Conservation (phyloP, 805 yeast genomes). For the Metschnikowia baotianmanensis region DNA sequence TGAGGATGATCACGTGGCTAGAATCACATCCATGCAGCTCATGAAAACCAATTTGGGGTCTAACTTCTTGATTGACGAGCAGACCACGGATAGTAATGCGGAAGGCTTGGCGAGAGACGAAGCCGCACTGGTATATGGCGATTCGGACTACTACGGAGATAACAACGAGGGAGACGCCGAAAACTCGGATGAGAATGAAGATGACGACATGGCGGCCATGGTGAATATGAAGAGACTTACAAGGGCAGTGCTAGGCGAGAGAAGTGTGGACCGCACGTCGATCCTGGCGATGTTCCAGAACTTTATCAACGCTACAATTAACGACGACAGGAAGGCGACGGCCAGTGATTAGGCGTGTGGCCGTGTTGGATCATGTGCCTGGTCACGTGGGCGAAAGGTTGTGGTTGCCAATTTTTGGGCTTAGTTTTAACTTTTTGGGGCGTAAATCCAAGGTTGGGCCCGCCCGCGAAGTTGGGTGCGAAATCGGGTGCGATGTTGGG, state of each 20-base stretch:
- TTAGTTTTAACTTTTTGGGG: background rate
- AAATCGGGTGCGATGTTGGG: too few species aligned
- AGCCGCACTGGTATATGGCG: background rate
- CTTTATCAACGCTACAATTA: slow-evolving; percentile 32
- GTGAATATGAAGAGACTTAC: slow-evolving; percentile 28
- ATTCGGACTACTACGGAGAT: slow-evolving; percentile 23
- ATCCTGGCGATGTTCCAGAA: slow-evolving; percentile 37
- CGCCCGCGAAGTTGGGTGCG: too few species aligned
- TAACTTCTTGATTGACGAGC: slow-evolving; percentile 36
- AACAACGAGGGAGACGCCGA: slow-evolving; percentile 21
- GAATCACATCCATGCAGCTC: slow-evolving; percentile 28
- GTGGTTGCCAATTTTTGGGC: background rate
- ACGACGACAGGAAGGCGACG: slow-evolving; percentile 5
- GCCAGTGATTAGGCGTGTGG: background rate
- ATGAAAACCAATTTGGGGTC: slow-evolving; percentile 35
- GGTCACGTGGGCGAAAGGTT: background rate
- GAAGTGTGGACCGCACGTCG: slow-evolving; percentile 29
- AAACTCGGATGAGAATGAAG: slow-evolving; percentile 25
- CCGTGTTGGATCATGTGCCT: background rate
- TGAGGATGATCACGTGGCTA: slow-evolving; percentile 15
- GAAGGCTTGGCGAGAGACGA: slow-evolving; percentile 1
- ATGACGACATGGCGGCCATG: slow-evolving; percentile 24
- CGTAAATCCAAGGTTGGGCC: background rate
- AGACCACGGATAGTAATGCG: slow-evolving; percentile 22
- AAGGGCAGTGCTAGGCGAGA: slow-evolving; percentile 16